Percentiles rank a stretch among this genome's conserved stretches.
These are phyloP conservation scores for Suillus americanus DNA, from an alignment of 768 basidiomycete genomes.

Conservation along the genomic window DNA sequence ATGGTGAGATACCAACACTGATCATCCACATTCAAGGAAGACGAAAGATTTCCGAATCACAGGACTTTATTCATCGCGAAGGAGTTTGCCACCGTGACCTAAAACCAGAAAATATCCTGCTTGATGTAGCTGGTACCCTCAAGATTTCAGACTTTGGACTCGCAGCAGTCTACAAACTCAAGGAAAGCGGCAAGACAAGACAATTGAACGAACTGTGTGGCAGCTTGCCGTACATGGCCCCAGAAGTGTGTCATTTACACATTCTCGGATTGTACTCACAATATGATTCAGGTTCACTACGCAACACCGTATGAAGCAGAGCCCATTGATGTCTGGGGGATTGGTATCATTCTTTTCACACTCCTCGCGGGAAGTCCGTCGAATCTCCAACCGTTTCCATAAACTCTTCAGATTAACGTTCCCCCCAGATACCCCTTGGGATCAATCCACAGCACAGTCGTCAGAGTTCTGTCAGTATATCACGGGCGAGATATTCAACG, in stretches of 20 bases:
- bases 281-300: slow-evolving; percentile 53
- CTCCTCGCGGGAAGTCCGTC: slow-evolving; percentile 84
- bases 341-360: slow-evolving; percentile 92
- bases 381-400: slow-evolving; percentile 7
- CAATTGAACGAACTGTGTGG: slow-evolving; percentile 82
- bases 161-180: slow-evolving; percentile 85
- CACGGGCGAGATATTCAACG: slow-evolving; percentile 67
- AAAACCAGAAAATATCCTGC: slow-evolving; percentile 93
- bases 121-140: slow-evolving; percentile 79
- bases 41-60: not conserved
- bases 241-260: slow-evolving; percentile 61
- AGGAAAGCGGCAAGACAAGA: slow-evolving; percentile 75
- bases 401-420: not conserved
- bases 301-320: slow-evolving; percentile 80
- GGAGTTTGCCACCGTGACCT: slow-evolving; percentile 96
- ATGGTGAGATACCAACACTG: slow-evolving; percentile 51
- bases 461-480: slow-evolving; percentile 80
- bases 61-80: slow-evolving; percentile 84
- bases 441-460: slow-evolving; percentile 80
- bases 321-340: slow-evolving; percentile 94
- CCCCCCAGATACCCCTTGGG: slow-evolving; percentile 91
- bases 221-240: slow-evolving; percentile 91
- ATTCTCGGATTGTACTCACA: not conserved
- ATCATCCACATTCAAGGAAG: slow-evolving; percentile 4
- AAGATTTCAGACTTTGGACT: slow-evolving; percentile 97